Conservation (phyloP, 1,139 yeast genomes). For the Pichia sp. region DNA sequence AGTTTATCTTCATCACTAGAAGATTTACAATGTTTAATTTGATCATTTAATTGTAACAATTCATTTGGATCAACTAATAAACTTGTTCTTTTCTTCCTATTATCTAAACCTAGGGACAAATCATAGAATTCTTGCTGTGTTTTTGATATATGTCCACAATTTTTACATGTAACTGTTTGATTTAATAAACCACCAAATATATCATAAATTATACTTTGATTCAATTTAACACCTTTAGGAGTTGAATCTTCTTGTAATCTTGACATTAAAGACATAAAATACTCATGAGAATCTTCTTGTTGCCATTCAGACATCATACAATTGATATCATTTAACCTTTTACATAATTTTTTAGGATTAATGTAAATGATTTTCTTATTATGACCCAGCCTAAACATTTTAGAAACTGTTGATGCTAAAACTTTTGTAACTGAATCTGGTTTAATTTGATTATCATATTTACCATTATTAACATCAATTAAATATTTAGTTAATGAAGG, state of each 20-base stretch:
- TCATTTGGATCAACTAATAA: constrained; percentile 23
- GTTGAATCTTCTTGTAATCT: constrained; percentile 87
- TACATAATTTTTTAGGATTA: constrained; percentile 69
- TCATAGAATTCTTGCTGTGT: constrained; percentile 95
- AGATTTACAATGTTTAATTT: constrained; percentile 23
- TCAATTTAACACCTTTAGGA: constrained; percentile 78
- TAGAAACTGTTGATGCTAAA: constrained; percentile 62
- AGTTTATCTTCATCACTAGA: constrained; percentile 18
- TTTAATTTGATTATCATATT: constrained; percentile 39
- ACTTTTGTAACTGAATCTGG: constrained; percentile 60
- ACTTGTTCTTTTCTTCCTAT: constrained; percentile 37
- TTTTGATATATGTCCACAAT: constrained; percentile 72
- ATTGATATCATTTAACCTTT: constrained; percentile 73
- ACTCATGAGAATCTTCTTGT: constrained; percentile 97
- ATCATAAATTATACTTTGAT: constrained; percentile 78
- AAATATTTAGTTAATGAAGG: constrained; percentile 88
- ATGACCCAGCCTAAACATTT: constrained; percentile 52
- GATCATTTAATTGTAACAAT: constrained; percentile 21
- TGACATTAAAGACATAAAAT: constrained; percentile 83
- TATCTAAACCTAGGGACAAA: constrained; percentile 63
- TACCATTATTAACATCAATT: constrained; percentile 51
- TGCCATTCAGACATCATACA: constrained; percentile 97
- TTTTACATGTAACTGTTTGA: constrained; percentile 77
- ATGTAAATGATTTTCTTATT: constrained; percentile 37
- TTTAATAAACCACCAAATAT: constrained; percentile 87